A percentile compares a stretch with the other conserved stretches of the same genome.
These are phyloP conservation scores for Cystobasidium ongulense DNA, from an alignment of 768 basidiomycete species.

Conservation along the genomic window DNA sequence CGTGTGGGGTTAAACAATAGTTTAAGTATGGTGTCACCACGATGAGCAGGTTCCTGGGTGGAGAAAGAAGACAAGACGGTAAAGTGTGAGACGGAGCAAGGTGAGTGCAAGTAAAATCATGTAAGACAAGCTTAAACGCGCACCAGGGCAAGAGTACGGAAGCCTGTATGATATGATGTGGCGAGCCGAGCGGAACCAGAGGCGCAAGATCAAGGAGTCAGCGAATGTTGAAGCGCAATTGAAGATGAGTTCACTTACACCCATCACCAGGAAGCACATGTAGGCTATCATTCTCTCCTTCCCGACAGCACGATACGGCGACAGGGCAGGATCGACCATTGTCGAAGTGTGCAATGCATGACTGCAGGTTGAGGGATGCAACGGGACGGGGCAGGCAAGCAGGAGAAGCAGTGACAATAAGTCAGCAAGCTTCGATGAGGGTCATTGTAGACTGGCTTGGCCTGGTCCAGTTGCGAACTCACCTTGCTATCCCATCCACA, in stretches of 20 bases:
- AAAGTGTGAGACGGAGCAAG: not conserved
- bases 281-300: not conserved
- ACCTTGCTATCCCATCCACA: not conserved
- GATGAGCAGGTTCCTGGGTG: conserved; percentile 29
- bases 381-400: too few relatives aligned
- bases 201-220: too few relatives aligned
- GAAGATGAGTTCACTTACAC: not conserved
- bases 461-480: too few relatives aligned
- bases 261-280: conserved; percentile 6
- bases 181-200: not conserved
- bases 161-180: conserved; percentile 4
- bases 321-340: not conserved
- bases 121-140: not conserved
- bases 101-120: not conserved
- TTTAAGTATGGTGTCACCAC: conserved; percentile 18
- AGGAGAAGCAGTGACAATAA: not conserved
- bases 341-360: not conserved
- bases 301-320: not conserved
- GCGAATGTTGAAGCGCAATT: too few relatives aligned
- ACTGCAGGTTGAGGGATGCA: not conserved
- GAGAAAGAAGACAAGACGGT: not conserved
- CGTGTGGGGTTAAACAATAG: not conserved
- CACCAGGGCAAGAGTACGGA: conserved; percentile 27
- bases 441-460: too few relatives aligned
- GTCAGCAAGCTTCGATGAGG: not conserved